A percentile compares a stretch with the other conserved stretches of the same genome.
Evolutionary conservation across 2,329 filamentous ascomycete genomes (phyloP).

Genomic region (Diaporthe vaccinii): DNA sequence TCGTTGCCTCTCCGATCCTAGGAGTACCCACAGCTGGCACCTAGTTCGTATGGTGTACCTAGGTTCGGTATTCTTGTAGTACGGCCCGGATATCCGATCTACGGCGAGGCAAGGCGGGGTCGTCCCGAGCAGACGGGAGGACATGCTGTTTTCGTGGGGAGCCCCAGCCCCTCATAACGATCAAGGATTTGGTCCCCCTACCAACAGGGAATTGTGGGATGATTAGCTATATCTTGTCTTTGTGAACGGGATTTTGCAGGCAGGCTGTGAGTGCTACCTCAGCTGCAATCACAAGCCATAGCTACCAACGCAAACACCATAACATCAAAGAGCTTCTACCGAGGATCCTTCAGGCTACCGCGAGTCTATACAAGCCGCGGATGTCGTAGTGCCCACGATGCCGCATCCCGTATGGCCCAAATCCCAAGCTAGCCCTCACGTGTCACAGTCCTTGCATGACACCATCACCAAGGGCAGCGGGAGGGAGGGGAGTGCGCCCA

Average conservation of each 20-base stretch:
- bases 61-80: neutral
- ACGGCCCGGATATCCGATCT: neutral
- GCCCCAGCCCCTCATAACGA: neutral
- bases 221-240: neutral
- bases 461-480: neutral
- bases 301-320: neutral
- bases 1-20: neutral
- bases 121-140: neutral
- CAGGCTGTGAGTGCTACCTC: neutral
- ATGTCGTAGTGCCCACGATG: neutral
- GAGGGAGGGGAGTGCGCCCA: neutral
- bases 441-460: constrained; percentile 11
- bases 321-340: neutral
- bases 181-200: neutral
- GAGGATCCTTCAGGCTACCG: neutral
- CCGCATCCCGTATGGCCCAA: neutral
- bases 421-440: neutral
- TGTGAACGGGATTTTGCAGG: neutral
- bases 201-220: neutral
- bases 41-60: neutral
- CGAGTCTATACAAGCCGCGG: neutral
- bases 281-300: neutral
- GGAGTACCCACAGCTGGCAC: constrained; percentile 5
- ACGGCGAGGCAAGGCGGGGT: constrained; percentile 7
- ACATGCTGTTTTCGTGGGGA: neutral